Conservation (phyloP, 129 eudicot genomes). For the Kitagawia praeruptora region DNA sequence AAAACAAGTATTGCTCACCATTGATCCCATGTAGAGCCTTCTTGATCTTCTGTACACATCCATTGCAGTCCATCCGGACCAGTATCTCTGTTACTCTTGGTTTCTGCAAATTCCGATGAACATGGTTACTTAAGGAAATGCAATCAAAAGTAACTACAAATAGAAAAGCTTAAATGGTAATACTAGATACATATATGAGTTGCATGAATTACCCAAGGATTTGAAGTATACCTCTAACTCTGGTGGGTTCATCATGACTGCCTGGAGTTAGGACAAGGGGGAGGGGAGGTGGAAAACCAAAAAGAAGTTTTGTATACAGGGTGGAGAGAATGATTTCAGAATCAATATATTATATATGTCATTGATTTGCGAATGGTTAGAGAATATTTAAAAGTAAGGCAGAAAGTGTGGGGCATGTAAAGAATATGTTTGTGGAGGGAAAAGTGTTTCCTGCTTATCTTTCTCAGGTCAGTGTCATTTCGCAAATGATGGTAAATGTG, state of each 20-base stretch:
- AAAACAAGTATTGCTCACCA: slow-evolving; percentile 36
- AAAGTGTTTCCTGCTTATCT: slow-evolving; percentile 13
- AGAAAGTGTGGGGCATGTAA: slow-evolving; percentile 61
- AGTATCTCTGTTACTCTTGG: slow-evolving; percentile 68
- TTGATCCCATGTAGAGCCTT: slow-evolving; percentile 70
- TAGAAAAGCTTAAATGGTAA: neutral
- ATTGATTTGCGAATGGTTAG: slow-evolving; percentile 31
- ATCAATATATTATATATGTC: slow-evolving; percentile 44
- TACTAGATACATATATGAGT: neutral
- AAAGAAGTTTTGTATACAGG: slow-evolving; percentile 17
- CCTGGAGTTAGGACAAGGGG: slow-evolving; percentile 14
- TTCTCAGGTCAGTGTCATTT: slow-evolving; percentile 24
- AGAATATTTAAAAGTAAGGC: slow-evolving; percentile 74
- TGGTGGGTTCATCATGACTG: slow-evolving; percentile 38
- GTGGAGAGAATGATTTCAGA: slow-evolving; percentile 26
- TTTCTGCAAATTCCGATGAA: slow-evolving; percentile 43
- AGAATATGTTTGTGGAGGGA: slow-evolving; percentile 35
- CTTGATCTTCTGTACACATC: slow-evolving; percentile 92
- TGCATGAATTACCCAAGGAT: neutral
- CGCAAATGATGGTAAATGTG: neutral
- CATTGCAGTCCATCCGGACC: slow-evolving; percentile 90
- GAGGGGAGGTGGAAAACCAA: slow-evolving; percentile 11
- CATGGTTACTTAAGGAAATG: neutral
- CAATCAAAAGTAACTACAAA: neutral
- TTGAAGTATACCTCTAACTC: slow-evolving; percentile 55